These are phyloP conservation scores for Microascus cirrosus DNA, from an alignment of 2,329 filamentous ascomycete species.

Conservation along the genomic window DNA sequence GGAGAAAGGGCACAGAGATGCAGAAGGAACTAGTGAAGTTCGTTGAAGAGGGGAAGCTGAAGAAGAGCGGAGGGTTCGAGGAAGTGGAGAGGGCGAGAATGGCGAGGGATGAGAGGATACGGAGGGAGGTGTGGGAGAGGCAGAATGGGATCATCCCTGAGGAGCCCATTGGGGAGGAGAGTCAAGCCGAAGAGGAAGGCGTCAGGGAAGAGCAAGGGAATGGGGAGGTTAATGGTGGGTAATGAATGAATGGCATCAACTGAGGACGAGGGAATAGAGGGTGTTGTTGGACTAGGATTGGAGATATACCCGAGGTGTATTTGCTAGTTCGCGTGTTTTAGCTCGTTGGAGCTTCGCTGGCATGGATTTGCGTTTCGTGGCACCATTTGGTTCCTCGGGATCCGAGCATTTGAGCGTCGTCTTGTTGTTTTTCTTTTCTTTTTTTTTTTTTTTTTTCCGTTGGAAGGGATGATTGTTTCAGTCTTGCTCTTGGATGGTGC, in stretches of 20 bases:
- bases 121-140: slow-evolving; percentile 66
- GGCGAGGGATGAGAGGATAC: slow-evolving; percentile 75
- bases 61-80: slow-evolving; percentile 92
- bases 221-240: not conserved
- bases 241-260: not conserved
- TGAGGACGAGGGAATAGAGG: not conserved
- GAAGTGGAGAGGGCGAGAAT: slow-evolving; percentile 80
- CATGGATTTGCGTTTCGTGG: not conserved
- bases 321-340: not conserved
- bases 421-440: not conserved
- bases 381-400: not conserved
- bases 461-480: not conserved
- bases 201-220: not conserved
- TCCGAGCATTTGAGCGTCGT: not conserved
- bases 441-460: not conserved
- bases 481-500: not conserved
- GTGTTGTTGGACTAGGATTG: not conserved
- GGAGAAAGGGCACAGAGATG: slow-evolving; percentile 61
- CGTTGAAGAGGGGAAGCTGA: slow-evolving; percentile 81
- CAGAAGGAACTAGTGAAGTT: slow-evolving; percentile 78
- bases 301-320: not conserved
- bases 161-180: slow-evolving; percentile 1
- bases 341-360: not conserved
- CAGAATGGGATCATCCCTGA: slow-evolving; percentile 39
- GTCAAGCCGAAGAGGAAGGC: not conserved